Conservation (phyloP, 805 yeast genomes). For the Candida loeiensis region DNA sequence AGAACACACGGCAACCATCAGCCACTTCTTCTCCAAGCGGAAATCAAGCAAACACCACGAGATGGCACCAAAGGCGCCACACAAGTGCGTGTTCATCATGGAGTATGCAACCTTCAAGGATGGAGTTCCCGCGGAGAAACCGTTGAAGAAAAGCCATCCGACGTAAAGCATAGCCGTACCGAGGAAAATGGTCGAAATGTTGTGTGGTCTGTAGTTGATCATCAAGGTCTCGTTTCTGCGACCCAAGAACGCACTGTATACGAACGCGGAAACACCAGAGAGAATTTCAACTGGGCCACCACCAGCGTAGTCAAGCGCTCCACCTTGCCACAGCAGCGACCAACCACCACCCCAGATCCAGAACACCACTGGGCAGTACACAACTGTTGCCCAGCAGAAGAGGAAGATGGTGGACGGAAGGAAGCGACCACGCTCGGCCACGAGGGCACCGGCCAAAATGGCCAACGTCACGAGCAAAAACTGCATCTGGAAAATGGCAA, state of each 20-base stretch:
- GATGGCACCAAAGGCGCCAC: slow-evolving; percentile 87
- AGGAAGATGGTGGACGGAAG: slow-evolving; percentile 79
- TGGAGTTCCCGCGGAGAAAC: slow-evolving; percentile 82
- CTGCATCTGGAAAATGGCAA: slow-evolving; percentile 86
- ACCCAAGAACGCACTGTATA: slow-evolving; percentile 76
- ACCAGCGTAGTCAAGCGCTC: slow-evolving; percentile 94
- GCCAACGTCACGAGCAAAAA: slow-evolving; percentile 89
- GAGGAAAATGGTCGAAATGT: slow-evolving; percentile 83
- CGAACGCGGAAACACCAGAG: slow-evolving; percentile 89
- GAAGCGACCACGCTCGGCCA: slow-evolving; percentile 87
- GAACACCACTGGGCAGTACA: slow-evolving; percentile 90
- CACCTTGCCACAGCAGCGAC: slow-evolving; percentile 76
- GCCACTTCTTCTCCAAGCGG: slow-evolving; percentile 85
- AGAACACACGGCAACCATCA: slow-evolving; percentile 91
- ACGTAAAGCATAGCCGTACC: slow-evolving; percentile 88
- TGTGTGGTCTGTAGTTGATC: slow-evolving; percentile 91
- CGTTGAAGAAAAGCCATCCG: slow-evolving; percentile 96
- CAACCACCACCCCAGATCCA: slow-evolving; percentile 98
- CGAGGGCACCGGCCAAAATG: slow-evolving; percentile 82
- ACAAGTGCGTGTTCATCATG: slow-evolving; percentile 83
- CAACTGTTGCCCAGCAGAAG: slow-evolving; percentile 86
- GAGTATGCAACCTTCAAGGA: slow-evolving; percentile 82
- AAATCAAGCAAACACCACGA: slow-evolving; percentile 91
- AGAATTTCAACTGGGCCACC: slow-evolving; percentile 96
- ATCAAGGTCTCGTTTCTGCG: slow-evolving; percentile 70